Conservation (phyloP, 2,329 filamentous ascomycete genomes). For the Lecanoromycetidae sp. region DNA sequence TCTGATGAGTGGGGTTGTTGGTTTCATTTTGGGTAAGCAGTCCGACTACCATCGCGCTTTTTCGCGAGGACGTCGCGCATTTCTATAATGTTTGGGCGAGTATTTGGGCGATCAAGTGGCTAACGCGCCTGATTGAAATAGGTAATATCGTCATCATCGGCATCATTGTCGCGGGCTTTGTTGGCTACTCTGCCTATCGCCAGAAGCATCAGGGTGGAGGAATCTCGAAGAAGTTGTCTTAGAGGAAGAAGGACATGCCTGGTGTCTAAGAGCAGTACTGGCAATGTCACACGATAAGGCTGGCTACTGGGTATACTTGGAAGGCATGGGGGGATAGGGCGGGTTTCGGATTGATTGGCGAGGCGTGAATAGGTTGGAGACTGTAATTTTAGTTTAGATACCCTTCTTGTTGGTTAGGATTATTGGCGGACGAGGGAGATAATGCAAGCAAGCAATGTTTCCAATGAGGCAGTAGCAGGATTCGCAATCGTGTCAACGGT, state of each 20-base stretch:
- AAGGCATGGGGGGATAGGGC: not conserved
- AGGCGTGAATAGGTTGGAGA: not conserved
- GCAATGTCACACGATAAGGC: too few species aligned
- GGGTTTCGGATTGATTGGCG: not conserved
- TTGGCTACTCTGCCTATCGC: conserved; percentile 14
- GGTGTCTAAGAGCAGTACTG: too few species aligned
- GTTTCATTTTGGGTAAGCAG: conserved; percentile 11
- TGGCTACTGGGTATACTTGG: too few species aligned
- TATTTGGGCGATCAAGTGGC: not conserved
- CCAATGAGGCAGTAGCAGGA: too few species aligned
- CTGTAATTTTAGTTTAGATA: not conserved
- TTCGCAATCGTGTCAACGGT: too few species aligned
- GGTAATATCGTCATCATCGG: conserved; percentile 19
- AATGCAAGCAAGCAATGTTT: too few species aligned
- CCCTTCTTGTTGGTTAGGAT: not conserved
- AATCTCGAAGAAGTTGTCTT: conserved; percentile 11
- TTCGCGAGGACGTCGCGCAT: not conserved
- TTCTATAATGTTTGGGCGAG: not conserved
- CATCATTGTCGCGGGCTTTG: conserved; percentile 12
- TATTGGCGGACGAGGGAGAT: not conserved
- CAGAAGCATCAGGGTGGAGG: conserved; percentile 14
- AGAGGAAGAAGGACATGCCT: not conserved
- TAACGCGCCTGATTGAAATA: not conserved
- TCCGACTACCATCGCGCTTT: not conserved
- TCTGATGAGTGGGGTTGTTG: conserved; percentile 10